Evolutionary conservation across 192 early-diverging fungal genomes (phyloP).

Genomic region (Coemansia sp.): DNA sequence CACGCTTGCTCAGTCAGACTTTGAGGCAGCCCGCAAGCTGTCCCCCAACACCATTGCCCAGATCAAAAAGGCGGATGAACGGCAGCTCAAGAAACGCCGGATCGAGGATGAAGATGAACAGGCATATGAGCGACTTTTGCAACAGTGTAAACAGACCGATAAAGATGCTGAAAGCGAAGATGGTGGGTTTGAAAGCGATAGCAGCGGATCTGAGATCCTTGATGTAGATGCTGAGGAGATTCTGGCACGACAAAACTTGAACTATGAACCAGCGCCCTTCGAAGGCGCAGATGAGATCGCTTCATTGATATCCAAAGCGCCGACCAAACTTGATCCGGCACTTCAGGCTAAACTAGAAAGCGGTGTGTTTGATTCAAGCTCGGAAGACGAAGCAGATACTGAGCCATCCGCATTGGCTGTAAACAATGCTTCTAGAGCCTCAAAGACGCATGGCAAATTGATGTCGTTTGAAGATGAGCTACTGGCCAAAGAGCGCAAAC

Average conservation of each 20-base stretch:
- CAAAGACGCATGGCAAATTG: no score
- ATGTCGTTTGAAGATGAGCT: slow-evolving; percentile 22
- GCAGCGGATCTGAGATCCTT: slow-evolving; percentile 24
- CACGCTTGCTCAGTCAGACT: slow-evolving; percentile 15
- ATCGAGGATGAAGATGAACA: neutral
- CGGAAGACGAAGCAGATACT: slow-evolving; percentile 13
- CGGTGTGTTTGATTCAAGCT: slow-evolving; percentile 43
- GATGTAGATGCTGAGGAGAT: slow-evolving; percentile 16
- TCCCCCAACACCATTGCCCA: slow-evolving; percentile 12
- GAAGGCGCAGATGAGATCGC: slow-evolving; percentile 42
- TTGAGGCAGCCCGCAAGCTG: slow-evolving; percentile 22
- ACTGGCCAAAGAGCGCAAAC: slow-evolving; percentile 35
- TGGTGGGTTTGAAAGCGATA: slow-evolving; percentile 6
- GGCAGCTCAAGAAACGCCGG: slow-evolving; percentile 9
- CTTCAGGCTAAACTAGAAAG: slow-evolving; percentile 44
- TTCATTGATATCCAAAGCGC: slow-evolving; percentile 16
- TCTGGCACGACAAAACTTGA: slow-evolving; percentile 5
- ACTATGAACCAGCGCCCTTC: slow-evolving; percentile 11
- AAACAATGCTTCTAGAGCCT: neutral
- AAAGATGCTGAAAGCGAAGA: neutral
- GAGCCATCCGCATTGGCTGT: neutral
- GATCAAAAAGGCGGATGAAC: slow-evolving; percentile 1
- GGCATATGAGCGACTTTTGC: neutral
- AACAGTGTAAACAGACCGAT: neutral
- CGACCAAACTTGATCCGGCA: slow-evolving; percentile 15